These are phyloP conservation scores for Garcia nutans DNA, from an alignment of 345 rosid genomes.

Conservation along the genomic window DNA sequence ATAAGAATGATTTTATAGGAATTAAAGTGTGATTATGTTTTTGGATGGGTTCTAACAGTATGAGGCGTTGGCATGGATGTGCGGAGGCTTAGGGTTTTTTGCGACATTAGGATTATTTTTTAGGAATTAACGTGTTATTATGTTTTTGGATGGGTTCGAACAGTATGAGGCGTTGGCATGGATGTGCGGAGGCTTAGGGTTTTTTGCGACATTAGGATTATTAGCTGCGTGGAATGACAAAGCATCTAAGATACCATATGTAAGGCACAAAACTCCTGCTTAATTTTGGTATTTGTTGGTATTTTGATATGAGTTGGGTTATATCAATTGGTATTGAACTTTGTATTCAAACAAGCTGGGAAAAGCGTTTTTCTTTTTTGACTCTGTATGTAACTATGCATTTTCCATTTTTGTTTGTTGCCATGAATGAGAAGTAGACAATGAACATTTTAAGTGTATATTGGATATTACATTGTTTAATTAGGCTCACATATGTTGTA, in stretches of 20 bases:
- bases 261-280: constrained; percentile 37
- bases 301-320: no score
- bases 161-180: constrained; percentile 97
- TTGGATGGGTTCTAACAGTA: no score
- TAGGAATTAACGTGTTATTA: neutral
- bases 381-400: neutral
- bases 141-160: neutral
- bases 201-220: constrained; percentile 67
- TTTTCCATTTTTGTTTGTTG: neutral
- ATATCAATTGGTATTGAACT: no score
- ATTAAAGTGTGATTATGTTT: no score
- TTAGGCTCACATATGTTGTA: neutral
- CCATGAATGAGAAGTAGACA: neutral
- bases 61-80: no score
- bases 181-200: constrained; percentile 97
- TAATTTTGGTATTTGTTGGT: neutral
- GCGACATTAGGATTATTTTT: no score
- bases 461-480: neutral
- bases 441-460: neutral
- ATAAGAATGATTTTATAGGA: no score
- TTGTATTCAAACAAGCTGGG: no score
- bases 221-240: constrained; percentile 83
- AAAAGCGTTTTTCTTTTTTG: no score
- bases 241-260: constrained; percentile 86
- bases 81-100: no score